phyloP scores from a whole-genome alignment of 2,329 filamentous ascomycete genomes.

The Cladosporium sp. region DNA sequence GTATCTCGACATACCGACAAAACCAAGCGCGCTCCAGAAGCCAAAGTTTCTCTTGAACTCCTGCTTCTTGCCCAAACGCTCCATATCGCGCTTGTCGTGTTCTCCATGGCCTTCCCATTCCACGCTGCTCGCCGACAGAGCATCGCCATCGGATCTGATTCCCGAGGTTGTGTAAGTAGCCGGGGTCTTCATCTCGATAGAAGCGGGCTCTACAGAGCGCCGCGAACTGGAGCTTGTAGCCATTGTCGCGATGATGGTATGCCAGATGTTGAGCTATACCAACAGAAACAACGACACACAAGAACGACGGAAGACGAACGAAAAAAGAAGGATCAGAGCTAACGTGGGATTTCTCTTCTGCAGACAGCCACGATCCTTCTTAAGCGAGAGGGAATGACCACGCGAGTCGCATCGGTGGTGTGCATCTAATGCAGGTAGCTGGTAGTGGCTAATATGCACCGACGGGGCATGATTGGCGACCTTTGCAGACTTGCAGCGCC shows the following conservation, averaged over 20 bases:
- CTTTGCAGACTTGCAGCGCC: too few relatives aligned
- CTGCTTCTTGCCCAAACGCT: conserved; percentile 28
- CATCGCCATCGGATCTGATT: not conserved
- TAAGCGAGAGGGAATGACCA: conserved; percentile 4
- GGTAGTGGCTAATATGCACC: conserved; percentile 1
- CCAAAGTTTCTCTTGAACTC: conserved; percentile 27
- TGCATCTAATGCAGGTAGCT: conserved; percentile 9
- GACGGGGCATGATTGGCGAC: conserved; percentile 9
- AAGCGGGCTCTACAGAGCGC: not conserved
- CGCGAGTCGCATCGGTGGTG: conserved; percentile 4
- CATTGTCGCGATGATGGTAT: too few relatives aligned
- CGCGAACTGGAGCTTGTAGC: not conserved
- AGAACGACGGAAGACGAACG: not conserved
- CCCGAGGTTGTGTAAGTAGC: not conserved
- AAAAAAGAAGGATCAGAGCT: not conserved
- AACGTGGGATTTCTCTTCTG: not conserved
- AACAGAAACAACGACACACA: not conserved
- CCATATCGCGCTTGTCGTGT: conserved; percentile 23
- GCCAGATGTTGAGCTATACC: not conserved
- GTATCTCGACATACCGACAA: conserved; percentile 22
- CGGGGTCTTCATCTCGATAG: conserved; percentile 7
- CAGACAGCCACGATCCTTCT: conserved; percentile 3
- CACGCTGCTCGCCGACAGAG: not conserved
- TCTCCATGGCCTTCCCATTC: conserved; percentile 5
- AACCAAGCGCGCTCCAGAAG: conserved; percentile 27